Evolutionary conservation across 176 grass and related monocot species (phyloP).

Genomic region (Coix lacrymajobi): DNA sequence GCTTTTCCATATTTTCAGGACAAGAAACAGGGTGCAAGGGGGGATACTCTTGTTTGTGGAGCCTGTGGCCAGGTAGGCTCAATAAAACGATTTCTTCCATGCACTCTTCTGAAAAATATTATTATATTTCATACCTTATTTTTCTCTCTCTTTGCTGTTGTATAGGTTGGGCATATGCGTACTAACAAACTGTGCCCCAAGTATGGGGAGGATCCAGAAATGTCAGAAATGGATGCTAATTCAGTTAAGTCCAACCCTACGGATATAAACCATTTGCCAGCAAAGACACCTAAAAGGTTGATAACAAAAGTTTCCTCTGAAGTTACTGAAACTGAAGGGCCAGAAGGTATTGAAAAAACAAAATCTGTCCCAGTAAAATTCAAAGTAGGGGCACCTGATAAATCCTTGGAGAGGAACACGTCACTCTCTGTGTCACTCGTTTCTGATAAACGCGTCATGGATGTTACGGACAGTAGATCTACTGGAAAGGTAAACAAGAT

Average conservation of each 20-base stretch:
- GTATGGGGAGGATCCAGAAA: conserved; percentile 78
- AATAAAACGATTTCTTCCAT: conserved; percentile 14
- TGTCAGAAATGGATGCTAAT: conserved; percentile 53
- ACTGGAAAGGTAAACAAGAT: conserved; percentile 74
- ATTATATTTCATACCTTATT: background rate
- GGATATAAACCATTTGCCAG: conserved; percentile 49
- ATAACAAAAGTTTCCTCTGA: conserved; percentile 65
- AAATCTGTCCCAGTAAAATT: conserved; percentile 93
- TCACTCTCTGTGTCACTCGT: conserved; percentile 41
- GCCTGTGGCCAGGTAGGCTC: conserved; percentile 79
- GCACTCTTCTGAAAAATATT: background rate
- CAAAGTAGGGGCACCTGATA: conserved; percentile 73
- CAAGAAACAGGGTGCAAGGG: conserved; percentile 67
- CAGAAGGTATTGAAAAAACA: conserved; percentile 53
- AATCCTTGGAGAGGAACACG: conserved; percentile 68
- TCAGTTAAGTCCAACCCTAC: conserved; percentile 48
- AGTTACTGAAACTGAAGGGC: conserved; percentile 45
- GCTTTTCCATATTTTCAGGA: conserved; percentile 61
- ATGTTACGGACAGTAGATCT: conserved; percentile 50
- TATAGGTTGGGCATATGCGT: conserved; percentile 91
- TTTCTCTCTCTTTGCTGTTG: conserved; percentile 10
- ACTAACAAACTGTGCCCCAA: conserved; percentile 97
- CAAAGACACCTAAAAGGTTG: conserved; percentile 68
- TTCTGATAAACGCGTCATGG: conserved; percentile 52
- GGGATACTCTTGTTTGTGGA: conserved; percentile 81